Evolutionary conservation across 495 filamentous ascomycete genomes (phyloP).

Genomic region (Penicillium desertorum): DNA sequence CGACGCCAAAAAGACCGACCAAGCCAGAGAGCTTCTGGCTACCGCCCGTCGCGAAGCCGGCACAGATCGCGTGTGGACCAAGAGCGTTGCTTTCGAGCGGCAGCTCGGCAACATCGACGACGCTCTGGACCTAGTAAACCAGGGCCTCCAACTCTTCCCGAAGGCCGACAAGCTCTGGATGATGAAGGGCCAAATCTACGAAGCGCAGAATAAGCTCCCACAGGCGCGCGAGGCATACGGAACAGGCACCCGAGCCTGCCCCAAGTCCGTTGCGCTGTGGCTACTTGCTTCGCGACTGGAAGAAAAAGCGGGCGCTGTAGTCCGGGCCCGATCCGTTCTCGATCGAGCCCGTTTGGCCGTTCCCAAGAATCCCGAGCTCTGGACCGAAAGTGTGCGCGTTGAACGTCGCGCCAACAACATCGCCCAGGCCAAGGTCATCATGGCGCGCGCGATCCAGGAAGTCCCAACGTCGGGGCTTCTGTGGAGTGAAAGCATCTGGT

Average conservation of each 20-base stretch:
- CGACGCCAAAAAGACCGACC: slow-evolving; percentile 73
- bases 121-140: slow-evolving; percentile 80
- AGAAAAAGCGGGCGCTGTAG: slow-evolving; percentile 77
- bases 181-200: slow-evolving; percentile 98
- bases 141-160: slow-evolving; percentile 87
- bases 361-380: slow-evolving; percentile 80
- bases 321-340: slow-evolving; percentile 89
- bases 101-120: slow-evolving; percentile 74
- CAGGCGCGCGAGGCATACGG: slow-evolving; percentile 90
- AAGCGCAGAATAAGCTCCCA: slow-evolving; percentile 68
- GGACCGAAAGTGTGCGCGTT: slow-evolving; percentile 87
- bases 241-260: slow-evolving; percentile 82
- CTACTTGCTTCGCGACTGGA: slow-evolving; percentile 84
- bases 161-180: slow-evolving; percentile 89
- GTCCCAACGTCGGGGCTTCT: slow-evolving; percentile 85
- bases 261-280: slow-evolving; percentile 83
- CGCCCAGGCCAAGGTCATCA: slow-evolving; percentile 78
- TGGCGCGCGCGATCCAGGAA: slow-evolving; percentile 90
- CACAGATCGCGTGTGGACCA: slow-evolving; percentile 96
- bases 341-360: slow-evolving; percentile 84
- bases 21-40: slow-evolving; percentile 75
- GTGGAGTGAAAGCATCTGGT: slow-evolving; percentile 92
- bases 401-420: slow-evolving; percentile 87
- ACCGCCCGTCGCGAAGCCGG: slow-evolving; percentile 82
- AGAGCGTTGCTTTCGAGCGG: slow-evolving; percentile 87